Conservation (phyloP, 495 filamentous ascomycete genomes). For the Xylaria cubensis region DNA sequence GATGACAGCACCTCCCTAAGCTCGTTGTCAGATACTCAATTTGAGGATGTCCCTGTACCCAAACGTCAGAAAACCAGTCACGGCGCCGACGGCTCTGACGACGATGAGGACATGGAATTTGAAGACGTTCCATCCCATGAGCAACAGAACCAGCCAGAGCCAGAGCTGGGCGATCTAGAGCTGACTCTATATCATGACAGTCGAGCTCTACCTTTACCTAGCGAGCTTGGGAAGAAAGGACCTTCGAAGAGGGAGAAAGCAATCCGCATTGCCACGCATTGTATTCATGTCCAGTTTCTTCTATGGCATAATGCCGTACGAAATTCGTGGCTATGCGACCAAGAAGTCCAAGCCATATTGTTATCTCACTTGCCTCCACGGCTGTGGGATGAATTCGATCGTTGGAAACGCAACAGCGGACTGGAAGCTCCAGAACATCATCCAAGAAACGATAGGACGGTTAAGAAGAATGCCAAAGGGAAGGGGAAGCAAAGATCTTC, state of each 20-base stretch:
- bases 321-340: conserved; percentile 85
- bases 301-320: conserved; percentile 88
- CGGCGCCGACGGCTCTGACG: conserved; percentile 42
- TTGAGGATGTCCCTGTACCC: conserved; percentile 63
- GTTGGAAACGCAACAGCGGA: conserved; percentile 73
- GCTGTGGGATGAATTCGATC: conserved; percentile 74
- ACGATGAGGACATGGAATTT: conserved; percentile 81
- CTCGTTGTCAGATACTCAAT: conserved; percentile 71
- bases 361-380: conserved; percentile 70
- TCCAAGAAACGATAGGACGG: conserved; percentile 39
- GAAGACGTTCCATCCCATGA: conserved; percentile 74
- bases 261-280: conserved; percentile 79
- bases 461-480: conserved; percentile 42
- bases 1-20: conserved; percentile 61
- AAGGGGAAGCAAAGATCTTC: conserved; percentile 52
- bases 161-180: conserved; percentile 67
- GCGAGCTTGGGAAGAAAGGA: conserved; percentile 78
- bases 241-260: conserved; percentile 82
- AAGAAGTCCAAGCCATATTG: conserved; percentile 77
- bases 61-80: conserved; percentile 37
- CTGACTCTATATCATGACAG: conserved; percentile 73
- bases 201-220: conserved; percentile 55
- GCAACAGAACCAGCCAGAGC: conserved; percentile 35
- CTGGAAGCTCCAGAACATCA: conserved; percentile 54
- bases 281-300: conserved; percentile 86